Base-by-base conservation (phyloP, 169 alveolate species). In the Cyclospora cayetanensis region DNA sequence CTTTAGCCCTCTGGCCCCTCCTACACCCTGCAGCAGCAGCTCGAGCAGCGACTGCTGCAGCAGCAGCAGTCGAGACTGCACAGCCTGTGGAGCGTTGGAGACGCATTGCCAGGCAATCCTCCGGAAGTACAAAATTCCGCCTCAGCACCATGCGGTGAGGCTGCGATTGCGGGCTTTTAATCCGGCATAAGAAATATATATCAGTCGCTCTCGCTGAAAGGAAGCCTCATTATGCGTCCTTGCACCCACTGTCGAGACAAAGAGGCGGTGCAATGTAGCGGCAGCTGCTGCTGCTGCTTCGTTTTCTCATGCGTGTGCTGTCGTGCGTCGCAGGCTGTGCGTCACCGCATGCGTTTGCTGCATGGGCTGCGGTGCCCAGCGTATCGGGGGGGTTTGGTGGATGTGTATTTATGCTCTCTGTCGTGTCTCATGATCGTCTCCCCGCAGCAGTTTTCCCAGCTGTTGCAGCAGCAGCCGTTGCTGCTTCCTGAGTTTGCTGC, bases 281-380 rank as follows among this genome's bases (percentile, higher is more conserved):
- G 55, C 84, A 34, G 50, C 15, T 72, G 46, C 84, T 34, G 52
- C 87, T 35, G 7, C 66, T 27, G 29, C 65, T 74, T 3, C 1
- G 7, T 35, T 4, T 1, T 7, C 60, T 74, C 37, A 34, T 41
- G 68, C 87, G 34, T 43, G 46, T 77, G 42, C 53, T 80, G 41
- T 35, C 52, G 89, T 50, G n/a, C 22, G 77, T 12, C 11, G 27
- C 90, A 83, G 90, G 77, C 72, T 11, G 52, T 85, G 72, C 91
- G 91, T 0, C 91, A 85, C 60, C 63, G 63, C 43, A 66, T 85
- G 60, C 91, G 91, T 5, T 52, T 85, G 50, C 91, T 85, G 84
- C 91, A 85, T 31, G 91, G 85, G 34, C 72, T 85, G 84, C 91
- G 79, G 53, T 63, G 91, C 55, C 42, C 55, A 1, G 66, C 85